These are phyloP conservation scores for Kodamaea anthophila DNA, from an alignment of 1,139 yeast genomes.

Conservation along the genomic window DNA sequence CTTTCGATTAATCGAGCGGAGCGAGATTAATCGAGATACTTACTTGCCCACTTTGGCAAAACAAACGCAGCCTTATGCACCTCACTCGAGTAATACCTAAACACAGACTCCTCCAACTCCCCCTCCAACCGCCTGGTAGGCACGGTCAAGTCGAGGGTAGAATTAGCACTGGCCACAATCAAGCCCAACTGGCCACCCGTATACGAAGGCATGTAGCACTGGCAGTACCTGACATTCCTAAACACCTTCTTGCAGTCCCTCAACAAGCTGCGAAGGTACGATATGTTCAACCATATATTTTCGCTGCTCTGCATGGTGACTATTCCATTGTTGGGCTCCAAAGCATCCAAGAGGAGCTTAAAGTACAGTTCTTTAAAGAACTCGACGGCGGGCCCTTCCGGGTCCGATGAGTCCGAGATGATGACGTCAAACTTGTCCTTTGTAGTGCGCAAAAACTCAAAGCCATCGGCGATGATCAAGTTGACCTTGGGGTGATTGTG, in stretches of 20 bases:
- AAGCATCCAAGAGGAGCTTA: constrained; percentile 60
- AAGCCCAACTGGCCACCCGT: constrained; percentile 96
- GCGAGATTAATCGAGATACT: constrained; percentile 1
- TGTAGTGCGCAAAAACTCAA: constrained; percentile 57
- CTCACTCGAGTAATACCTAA: constrained; percentile 66
- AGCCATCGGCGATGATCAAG: constrained; percentile 82
- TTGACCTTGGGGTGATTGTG: constrained; percentile 67
- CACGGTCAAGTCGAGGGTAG: constrained; percentile 38
- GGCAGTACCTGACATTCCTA: constrained; percentile 69
- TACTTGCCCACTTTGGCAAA: constrained; percentile 76
- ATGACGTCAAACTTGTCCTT: constrained; percentile 65
- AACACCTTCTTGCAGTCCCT: constrained; percentile 65
- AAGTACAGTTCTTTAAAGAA: constrained; percentile 84
- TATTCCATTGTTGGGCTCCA: constrained; percentile 60
- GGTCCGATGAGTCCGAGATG: constrained; percentile 93
- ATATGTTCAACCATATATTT: constrained; percentile 83
- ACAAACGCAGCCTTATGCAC: constrained; percentile 79
- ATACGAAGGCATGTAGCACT: constrained; percentile 89
- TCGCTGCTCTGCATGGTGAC: constrained; percentile 91
- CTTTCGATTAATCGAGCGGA: too few species aligned
- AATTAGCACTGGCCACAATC: constrained; percentile 70
- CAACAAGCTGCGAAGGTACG: constrained; percentile 56
- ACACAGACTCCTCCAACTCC: constrained; percentile 45
- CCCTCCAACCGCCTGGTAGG: constrained; percentile 47
- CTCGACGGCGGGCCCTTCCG: constrained; percentile 97